Evolutionary conservation across 164 flowering plant species (phyloP), one percentile per base, ranked within the genome.

Genomic region (Vitis amurensis): DNA sequence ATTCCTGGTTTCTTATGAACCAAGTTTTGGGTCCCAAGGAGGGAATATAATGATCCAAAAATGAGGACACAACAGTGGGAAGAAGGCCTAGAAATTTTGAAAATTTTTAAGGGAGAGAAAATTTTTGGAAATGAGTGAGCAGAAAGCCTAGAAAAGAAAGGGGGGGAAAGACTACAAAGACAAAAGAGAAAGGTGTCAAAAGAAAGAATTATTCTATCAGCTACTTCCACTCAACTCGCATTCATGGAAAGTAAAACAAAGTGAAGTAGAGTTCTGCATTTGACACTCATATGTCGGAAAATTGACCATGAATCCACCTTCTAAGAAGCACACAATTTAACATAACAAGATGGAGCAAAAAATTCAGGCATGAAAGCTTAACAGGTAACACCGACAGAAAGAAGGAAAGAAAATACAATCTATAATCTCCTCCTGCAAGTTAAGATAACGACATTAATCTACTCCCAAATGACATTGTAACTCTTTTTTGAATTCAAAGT

Each of bases 1-100:
- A 62, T 48, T 16, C 53, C 9, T 49, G 59, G 51, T 71, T 71
- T 67, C 74, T 74, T 71, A 30, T 59, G 67, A 9, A 11, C 11
- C 13, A 73, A 70, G 73, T 59, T 66, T 31, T 62, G 55, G 29
- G 10, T 55, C 9, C 23, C 31, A 49, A 52, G 11, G 1, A 50
- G 4, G 16, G 19, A 60, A 64, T 49, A 51, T 23, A 17, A 11
- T 8, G 17, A 31, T 12, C 51, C 15, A 56, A 14, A 12, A 62
- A 62, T 2, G 8, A 14, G n/a, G 58, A n/a, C 44, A 37, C 44
- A 29, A 16, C 61, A 31, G 13, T 16, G 31, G 29, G 8, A 31
- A 0, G 11, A 16, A 51, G 15, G 11, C 60, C 29, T 4, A 29
- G 15, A 9, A 29, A 27, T 7, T 23, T 59, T 29, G 12, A 59